Evolutionary conservation across 2,329 filamentous ascomycete species (phyloP), one percentile per base, ranked within the genome.

Genomic region (Chaetomium sp.): DNA sequence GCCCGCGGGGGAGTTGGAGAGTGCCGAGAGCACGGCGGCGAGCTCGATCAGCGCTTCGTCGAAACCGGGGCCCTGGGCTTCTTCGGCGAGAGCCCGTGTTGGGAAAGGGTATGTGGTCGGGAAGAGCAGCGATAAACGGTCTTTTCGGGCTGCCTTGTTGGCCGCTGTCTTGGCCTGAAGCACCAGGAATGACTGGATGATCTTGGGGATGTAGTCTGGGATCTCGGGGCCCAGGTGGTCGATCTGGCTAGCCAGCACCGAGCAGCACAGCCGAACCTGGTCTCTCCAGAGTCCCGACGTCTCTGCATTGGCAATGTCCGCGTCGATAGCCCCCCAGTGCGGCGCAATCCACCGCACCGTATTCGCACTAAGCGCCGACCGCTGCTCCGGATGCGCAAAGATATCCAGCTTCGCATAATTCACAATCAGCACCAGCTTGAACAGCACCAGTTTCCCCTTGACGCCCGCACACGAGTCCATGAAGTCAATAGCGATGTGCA

Each of bases 241-340:
- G 55, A 91, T 80, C 68, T 97, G 89, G 59, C 88, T 91, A 7
- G 92, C 89, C 38, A 99, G 79, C 37, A 99, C 88, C 0, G 92
- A 95, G 71, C 91, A 96, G 71, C 92, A 96, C 12, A 99, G 76
- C 12, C 94, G 87, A 14, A 97, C 88, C 72, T 97, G 94, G 27
- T 96, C 90, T 61, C 87, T 87, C 84, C 91, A 97, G 66, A 95
- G 89, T 38, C 91, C 86, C 2, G 84, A 27, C 19, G 19, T 27
- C 19, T 27, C 19, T 27, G 19, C 19, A 27, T 3, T 27, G 19
- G 19, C 19, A 27, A 27, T 91, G 8, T 92, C 82, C 34, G 85
- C 77, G 4, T 82, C 79, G 0, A 80, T 82, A 59, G 84, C 82
- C 10, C 92, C 92, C 94, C 94, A 99, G 70, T 97, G 91, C 4